phyloP scores from a whole-genome alignment of 176 grass and related monocot species.

The Cenchrus purpureus region DNA sequence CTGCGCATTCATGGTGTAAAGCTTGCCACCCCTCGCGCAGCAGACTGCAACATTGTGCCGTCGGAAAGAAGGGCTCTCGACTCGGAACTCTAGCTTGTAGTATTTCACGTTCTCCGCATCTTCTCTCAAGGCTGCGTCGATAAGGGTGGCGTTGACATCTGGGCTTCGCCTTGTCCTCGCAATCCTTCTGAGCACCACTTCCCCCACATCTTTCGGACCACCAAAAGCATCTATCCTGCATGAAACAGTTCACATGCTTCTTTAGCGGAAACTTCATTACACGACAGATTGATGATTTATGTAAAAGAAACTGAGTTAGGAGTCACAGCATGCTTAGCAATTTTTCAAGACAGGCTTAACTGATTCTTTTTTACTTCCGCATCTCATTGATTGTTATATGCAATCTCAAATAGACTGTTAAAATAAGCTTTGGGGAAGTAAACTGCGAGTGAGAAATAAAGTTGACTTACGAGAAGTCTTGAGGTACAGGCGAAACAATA shows the following conservation, averaged over 20 bases:
- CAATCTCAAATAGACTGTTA: not conserved
- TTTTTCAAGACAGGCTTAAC: not conserved
- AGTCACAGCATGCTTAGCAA: not conserved
- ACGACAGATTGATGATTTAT: not conserved
- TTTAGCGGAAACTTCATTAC: not conserved
- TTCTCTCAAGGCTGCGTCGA: slow-evolving; percentile 66
- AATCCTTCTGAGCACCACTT: slow-evolving; percentile 83
- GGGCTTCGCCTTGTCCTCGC: slow-evolving; percentile 64
- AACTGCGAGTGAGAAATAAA: not conserved
- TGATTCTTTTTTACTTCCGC: not conserved
- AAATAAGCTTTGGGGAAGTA: not conserved
- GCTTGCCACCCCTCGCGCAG: slow-evolving; percentile 68
- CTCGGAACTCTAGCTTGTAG: slow-evolving; percentile 87
- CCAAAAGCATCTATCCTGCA: slow-evolving; percentile 86
- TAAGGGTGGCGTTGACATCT: slow-evolving; percentile 70
- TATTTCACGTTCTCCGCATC: slow-evolving; percentile 66
- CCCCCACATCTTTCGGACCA: slow-evolving; percentile 75
- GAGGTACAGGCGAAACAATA: slow-evolving; percentile 75
- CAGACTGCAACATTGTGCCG: slow-evolving; percentile 87
- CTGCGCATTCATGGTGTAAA: slow-evolving; percentile 88
- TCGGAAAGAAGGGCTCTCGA: slow-evolving; percentile 64
- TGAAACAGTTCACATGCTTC: not conserved
- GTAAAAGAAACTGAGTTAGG: not conserved
- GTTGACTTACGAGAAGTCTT: slow-evolving; percentile 71
- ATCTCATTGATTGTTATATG: not conserved